Percentiles rank a stretch among this genome's conserved stretches.
phyloP scores from a whole-genome alignment of 805 yeast genomes.

The Candida vartiovaarae region DNA sequence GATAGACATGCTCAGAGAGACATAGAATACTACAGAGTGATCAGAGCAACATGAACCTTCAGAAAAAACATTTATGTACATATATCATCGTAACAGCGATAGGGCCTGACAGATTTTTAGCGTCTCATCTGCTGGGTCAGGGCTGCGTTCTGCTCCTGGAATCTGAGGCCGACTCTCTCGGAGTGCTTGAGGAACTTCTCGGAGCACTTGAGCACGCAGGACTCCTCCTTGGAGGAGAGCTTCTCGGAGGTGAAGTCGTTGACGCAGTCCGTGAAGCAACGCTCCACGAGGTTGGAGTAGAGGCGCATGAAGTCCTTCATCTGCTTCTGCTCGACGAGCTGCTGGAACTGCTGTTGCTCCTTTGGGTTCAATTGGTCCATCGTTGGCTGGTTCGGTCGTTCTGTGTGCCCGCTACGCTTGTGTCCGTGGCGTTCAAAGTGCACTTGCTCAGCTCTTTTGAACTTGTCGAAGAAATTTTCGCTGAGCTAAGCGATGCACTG shows the following conservation, averaged over 20 bases:
- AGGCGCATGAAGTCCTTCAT: constrained; percentile 98
- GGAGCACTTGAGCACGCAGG: constrained; percentile 86
- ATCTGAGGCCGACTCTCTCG: constrained; percentile 97
- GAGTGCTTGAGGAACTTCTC: constrained; percentile 97
- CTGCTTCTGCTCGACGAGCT: constrained; percentile 92
- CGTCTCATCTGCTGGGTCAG: constrained; percentile 63
- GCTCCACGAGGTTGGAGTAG: constrained; percentile 90
- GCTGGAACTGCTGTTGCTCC: constrained; percentile 96
- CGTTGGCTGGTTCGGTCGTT: constrained; percentile 1
- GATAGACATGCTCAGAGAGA: constrained; percentile 42
- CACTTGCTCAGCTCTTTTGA: too few species aligned
- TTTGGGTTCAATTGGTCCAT: constrained; percentile 95
- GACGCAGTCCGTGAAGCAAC: constrained; percentile 97
- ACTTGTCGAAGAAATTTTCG: background rate
- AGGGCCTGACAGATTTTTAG: constrained; percentile 3
- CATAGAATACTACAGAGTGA: background rate
- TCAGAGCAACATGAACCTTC: background rate
- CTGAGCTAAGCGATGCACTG: background rate
- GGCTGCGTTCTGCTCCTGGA: constrained; percentile 93
- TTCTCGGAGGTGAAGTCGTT: constrained; percentile 94
- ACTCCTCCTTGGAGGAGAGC: constrained; percentile 76
- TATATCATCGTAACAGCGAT: background rate
- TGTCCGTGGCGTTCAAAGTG: too few species aligned
- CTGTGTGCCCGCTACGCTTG: too few species aligned
- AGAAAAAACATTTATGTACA: background rate